These are phyloP conservation scores for Wilcoxina mikolae DNA, from an alignment of 495 filamentous ascomycete species.

Conservation along the genomic window DNA sequence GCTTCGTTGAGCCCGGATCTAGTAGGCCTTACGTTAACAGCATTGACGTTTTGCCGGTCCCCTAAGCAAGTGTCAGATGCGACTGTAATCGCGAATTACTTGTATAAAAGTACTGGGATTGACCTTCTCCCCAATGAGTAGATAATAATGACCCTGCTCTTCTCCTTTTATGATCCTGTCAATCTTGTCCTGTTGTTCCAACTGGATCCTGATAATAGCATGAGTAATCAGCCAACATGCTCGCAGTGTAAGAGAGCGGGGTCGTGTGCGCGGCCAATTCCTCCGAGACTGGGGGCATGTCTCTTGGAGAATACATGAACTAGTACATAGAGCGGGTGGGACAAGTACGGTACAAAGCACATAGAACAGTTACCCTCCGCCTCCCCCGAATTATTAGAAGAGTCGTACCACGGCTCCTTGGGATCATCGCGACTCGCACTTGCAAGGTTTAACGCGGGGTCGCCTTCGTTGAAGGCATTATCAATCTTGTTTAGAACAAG, in stretches of 20 bases:
- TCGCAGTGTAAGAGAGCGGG: neutral
- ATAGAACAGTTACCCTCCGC: neutral
- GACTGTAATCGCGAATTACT: neutral
- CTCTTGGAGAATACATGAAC: neutral
- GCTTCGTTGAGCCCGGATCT: neutral
- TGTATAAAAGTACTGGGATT: constrained; percentile 27
- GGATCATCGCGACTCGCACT: constrained; percentile 45
- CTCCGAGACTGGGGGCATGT: neutral
- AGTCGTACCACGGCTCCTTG: constrained; percentile 23
- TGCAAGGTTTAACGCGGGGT: constrained; percentile 79
- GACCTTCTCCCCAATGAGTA: constrained; percentile 68
- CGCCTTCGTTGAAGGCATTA: constrained; percentile 81
- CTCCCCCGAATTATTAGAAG: constrained; percentile 1
- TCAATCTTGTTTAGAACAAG: constrained; percentile 78
- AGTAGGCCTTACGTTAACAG: constrained; percentile 43
- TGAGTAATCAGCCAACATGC: neutral
- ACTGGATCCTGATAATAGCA: constrained; percentile 48
- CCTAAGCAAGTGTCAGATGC: constrained; percentile 35
- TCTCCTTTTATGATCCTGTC: constrained; percentile 61
- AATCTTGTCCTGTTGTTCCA: constrained; percentile 65
- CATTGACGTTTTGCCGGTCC: constrained; percentile 92
- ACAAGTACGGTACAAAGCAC: constrained; percentile 1
- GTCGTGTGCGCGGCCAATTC: neutral
- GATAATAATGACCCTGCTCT: constrained; percentile 64
- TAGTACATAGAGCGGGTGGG: neutral